Conservation (phyloP, 805 yeast species). For the Lachancea cidri region DNA sequence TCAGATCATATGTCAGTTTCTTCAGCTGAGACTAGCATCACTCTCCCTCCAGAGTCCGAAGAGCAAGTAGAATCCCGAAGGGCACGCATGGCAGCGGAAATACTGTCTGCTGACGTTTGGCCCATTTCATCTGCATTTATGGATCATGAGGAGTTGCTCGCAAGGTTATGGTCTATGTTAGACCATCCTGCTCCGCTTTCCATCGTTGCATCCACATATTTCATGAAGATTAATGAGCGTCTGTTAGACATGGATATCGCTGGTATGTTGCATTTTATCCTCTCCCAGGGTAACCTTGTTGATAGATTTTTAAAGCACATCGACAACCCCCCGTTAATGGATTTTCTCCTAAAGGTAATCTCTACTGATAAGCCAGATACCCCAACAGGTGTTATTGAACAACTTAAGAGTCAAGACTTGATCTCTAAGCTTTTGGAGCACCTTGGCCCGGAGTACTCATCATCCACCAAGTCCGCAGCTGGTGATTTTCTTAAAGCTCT, state of each 20-base stretch:
- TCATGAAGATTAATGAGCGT: conserved; percentile 88
- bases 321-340: conserved; percentile 93
- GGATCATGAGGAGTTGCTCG: conserved; percentile 61
- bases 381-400: conserved; percentile 81
- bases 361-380: conserved; percentile 89
- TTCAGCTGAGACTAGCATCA: conserved; percentile 30
- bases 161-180: conserved; percentile 72
- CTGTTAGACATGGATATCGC: conserved; percentile 83
- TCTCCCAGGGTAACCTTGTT: conserved; percentile 64
- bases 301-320: conserved; percentile 78
- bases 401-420: conserved; percentile 64
- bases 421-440: conserved; percentile 68
- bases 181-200: conserved; percentile 64
- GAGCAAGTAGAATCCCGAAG: conserved; percentile 37
- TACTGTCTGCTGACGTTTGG: conserved; percentile 90
- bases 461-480: conserved; percentile 84
- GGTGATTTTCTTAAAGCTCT: conserved; percentile 94
- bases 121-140: conserved; percentile 84
- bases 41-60: conserved; percentile 32
- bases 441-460: conserved; percentile 59
- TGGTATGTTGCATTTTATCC: conserved; percentile 65
- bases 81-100: conserved; percentile 79
- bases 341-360: conserved; percentile 79
- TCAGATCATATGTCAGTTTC: conserved; percentile 23
- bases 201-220: conserved; percentile 75